A percentile compares a stretch with the other conserved stretches of the same genome.
phyloP scores from a whole-genome alignment of 768 basidiomycete species.

The Leccinum subtestaceum region DNA sequence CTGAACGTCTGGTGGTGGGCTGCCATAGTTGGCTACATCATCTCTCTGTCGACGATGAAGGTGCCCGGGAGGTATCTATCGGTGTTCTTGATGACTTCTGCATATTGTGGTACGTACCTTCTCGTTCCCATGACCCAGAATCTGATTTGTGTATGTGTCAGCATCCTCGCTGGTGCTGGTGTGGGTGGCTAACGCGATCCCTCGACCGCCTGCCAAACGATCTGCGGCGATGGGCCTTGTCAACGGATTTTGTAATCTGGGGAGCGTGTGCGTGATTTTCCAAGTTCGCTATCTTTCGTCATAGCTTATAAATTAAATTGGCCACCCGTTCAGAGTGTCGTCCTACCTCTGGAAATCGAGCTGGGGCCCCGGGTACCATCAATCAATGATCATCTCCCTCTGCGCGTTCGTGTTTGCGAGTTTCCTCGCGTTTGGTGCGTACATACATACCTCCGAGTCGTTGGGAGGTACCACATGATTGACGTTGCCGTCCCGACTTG shows the following conservation, averaged over 20 bases:
- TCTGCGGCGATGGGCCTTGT: background rate
- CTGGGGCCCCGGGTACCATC: background rate
- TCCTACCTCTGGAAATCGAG: background rate
- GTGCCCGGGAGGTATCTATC: background rate
- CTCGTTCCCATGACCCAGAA: background rate
- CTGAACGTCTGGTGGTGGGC: background rate
- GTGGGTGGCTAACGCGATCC: background rate
- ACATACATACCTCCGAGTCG: background rate
- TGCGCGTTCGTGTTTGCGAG: background rate
- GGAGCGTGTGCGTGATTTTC: background rate
- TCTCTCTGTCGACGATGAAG: background rate
- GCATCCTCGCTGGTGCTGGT: background rate
- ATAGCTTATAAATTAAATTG: background rate
- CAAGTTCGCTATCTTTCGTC: background rate
- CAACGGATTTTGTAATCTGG: background rate
- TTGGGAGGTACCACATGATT: background rate
- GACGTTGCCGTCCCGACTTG: background rate
- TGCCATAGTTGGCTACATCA: background rate
- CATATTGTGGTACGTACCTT: background rate
- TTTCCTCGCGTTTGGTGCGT: background rate
- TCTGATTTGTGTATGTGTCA: background rate
- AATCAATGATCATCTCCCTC: background rate
- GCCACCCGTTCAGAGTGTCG: background rate
- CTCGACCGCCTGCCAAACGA: background rate
- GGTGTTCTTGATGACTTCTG: background rate